phyloP scores from a whole-genome alignment of 179 eudicot species.

The Beta macrorhiza region DNA sequence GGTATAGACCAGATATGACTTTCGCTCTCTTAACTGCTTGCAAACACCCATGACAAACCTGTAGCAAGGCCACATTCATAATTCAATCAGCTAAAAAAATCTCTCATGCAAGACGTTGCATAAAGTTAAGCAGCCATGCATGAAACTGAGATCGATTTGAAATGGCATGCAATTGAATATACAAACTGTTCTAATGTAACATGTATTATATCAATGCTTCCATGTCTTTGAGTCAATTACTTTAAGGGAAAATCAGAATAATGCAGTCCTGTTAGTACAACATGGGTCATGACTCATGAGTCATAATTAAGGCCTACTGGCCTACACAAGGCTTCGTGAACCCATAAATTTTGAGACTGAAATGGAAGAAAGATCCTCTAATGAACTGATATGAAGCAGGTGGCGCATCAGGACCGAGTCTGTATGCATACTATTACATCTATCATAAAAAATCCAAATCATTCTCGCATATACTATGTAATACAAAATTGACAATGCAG shows the following conservation, averaged over 20 bases:
- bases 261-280: background rate
- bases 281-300: too few relatives aligned
- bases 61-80: slow-evolving; percentile 19
- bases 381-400: background rate
- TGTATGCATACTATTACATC: background rate
- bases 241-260: background rate
- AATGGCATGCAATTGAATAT: background rate
- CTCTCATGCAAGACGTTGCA: background rate
- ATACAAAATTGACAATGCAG: background rate
- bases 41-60: slow-evolving; percentile 81
- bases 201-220: background rate
- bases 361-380: background rate
- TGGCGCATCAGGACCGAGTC: background rate
- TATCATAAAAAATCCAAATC: background rate
- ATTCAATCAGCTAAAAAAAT: slow-evolving; percentile 3
- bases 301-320: background rate
- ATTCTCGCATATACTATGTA: background rate
- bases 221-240: background rate
- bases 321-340: background rate
- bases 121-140: background rate
- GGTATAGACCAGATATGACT: slow-evolving; percentile 70
- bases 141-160: background rate
- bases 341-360: background rate
- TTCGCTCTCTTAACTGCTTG: slow-evolving; percentile 67
- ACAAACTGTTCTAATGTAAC: background rate